Evolutionary conservation across 2,329 filamentous ascomycete species (phyloP), one percentile per base, ranked within the genome.

Genomic region (Gaeumannomyces tritici): DNA sequence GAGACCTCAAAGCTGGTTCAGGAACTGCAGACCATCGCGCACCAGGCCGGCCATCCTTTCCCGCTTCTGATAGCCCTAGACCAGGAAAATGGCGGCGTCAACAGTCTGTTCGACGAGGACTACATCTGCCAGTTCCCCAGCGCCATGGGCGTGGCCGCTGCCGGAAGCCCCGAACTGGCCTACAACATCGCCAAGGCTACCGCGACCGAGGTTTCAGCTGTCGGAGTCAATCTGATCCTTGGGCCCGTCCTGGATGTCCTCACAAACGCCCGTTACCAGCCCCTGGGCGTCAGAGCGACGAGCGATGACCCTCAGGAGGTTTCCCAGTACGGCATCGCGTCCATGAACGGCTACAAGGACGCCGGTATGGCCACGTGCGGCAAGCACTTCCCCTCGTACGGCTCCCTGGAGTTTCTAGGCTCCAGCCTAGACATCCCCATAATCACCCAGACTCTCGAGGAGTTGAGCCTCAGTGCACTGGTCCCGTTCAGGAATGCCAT

Each of bases 11-110:
- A 83, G 70, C 82, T 98, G 55, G 91, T 96, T 33, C 89, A 95
- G 71, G 92, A 98, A 71, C 81, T 99, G 57, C 95, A 99, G 75
- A 92, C 88, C 60, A 93, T 96, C 71, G 95, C 95, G 51, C 90
- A 91, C 71, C 84, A 96, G 75, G 89, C 93, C 64, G 93, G 93
- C 26, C 93, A 98, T 74, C 89, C 90, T 3, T 88, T 93, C 3
- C 95, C 95, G 2, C 78, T 99, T 24, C 80, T 96, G 62, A 97
- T 99, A 69, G 93, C 90, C 54, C 79, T 98, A 51, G 95, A 98
- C 72, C 95, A 99, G 73, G 95, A 99, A 74, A 98, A 99, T 85
- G 95, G 95, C 66, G 93, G 93, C 3, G 93, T 97, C 73, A 98
- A 97, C 77, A 96, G 91, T 75, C 83, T 98, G 2, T 97, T 96